Evolutionary conservation across 2,329 filamentous ascomycete genomes (phyloP).

Genomic region (Scedosporium boydii): DNA sequence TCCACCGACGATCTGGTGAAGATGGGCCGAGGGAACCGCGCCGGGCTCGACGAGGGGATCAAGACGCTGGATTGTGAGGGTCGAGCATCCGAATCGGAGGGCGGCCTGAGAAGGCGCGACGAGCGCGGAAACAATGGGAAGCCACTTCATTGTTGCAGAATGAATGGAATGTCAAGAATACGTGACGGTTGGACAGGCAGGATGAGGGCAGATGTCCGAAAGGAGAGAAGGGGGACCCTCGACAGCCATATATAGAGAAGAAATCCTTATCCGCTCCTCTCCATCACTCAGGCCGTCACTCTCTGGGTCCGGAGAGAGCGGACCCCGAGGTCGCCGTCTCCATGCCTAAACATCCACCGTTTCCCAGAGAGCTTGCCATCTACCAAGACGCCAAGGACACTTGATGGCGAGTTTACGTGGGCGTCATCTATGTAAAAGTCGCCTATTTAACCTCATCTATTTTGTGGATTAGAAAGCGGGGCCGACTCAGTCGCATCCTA

Average conservation of each 20-base stretch:
- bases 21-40: slow-evolving; percentile 40
- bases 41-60: slow-evolving; percentile 34
- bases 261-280: too few species aligned
- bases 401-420: neutral
- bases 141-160: slow-evolving; percentile 7
- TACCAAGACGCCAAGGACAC: neutral
- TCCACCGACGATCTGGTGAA: slow-evolving; percentile 50
- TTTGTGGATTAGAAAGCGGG: neutral
- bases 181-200: neutral
- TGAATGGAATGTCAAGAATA: neutral
- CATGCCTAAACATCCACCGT: neutral
- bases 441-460: neutral
- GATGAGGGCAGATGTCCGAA: neutral
- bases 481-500: neutral
- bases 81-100: slow-evolving; percentile 32
- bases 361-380: neutral
- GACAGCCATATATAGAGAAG: neutral
- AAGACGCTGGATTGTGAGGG: slow-evolving; percentile 33
- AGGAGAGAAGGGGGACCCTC: neutral
- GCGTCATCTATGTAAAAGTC: neutral
- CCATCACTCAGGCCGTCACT: too few species aligned
- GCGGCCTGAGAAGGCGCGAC: slow-evolving; percentile 16
- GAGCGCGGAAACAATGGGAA: neutral
- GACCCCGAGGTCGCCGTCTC: neutral
- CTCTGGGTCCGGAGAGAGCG: too few species aligned